Evolutionary conservation across 1,139 yeast species (phyloP), one percentile per base, ranked within the genome.

Genomic region (Suhomyces kunorum): DNA sequence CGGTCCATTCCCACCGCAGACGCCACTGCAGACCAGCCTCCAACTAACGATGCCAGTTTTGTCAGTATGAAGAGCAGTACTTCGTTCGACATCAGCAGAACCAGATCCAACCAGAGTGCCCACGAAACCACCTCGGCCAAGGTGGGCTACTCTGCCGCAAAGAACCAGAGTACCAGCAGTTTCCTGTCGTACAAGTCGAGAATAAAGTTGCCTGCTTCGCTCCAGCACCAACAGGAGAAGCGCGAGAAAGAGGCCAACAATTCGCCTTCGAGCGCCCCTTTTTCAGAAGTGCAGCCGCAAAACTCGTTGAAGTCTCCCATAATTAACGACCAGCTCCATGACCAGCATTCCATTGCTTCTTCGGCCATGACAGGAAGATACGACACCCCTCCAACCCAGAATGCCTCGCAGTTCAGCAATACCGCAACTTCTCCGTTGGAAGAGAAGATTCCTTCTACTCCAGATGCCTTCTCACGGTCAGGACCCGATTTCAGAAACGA

Each of bases 141-240:
- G 22, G 13, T 38, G 2, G 35, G 37, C 12, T 46, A 45, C 28
- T 43, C 47, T 15, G 47, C 46, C 18, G 39, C 38, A 29, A 53
- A 53, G 36, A 61, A 58, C 44, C 49, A 53, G 11, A 61, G 66
- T 43, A 50, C 51, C 13, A 47, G 63, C 37, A 63, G 67, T 40
- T 61, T 61, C 45, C 59, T 47, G 32, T 55, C 65, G 4, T 66
- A 64, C 48, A 63, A 65, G 36, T 58, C 69, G 3, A 49, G 71
- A 35, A 64, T 66, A 24, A 65, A 61, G 43, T 49, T 66, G 15
- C 72, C 71, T 2, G 49, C 57, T 2, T 47, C 63, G 2, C 42
- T 58, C 22, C 59, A 56, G 27, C 43, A 36, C 4, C 45, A 42
- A 17, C 43, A 39, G 11, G 36, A 42, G 9, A 29, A 27, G 11